phyloP scores from a whole-genome alignment of 1,284 basidiomycete genomes.

The Waitea zeae region DNA sequence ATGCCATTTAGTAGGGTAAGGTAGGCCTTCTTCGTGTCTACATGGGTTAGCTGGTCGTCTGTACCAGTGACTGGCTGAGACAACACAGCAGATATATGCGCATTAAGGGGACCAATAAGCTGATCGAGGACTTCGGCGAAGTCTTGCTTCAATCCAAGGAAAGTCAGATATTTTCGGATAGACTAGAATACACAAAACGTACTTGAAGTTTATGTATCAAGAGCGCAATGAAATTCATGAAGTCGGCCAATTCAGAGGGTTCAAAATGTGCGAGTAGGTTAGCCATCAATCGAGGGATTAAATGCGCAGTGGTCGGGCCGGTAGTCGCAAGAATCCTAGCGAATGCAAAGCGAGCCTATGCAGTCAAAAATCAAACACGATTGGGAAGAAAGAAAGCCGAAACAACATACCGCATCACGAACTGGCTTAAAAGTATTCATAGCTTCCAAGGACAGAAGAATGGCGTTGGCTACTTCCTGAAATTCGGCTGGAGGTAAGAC shows the following conservation, averaged over 20 bases:
- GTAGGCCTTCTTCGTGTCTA: slow-evolving; percentile 86
- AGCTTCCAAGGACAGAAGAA: slow-evolving; percentile 74
- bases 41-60: slow-evolving; percentile 73
- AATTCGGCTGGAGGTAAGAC: slow-evolving; percentile 71
- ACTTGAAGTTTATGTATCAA: slow-evolving; percentile 90
- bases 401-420: slow-evolving; percentile 70
- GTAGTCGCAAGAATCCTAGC: slow-evolving; percentile 85
- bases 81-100: slow-evolving; percentile 72
- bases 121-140: slow-evolving; percentile 82
- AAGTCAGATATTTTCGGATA: neutral
- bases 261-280: slow-evolving; percentile 86
- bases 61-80: slow-evolving; percentile 78
- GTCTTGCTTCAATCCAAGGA: slow-evolving; percentile 18
- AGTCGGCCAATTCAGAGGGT: slow-evolving; percentile 84
- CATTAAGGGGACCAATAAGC: slow-evolving; percentile 73
- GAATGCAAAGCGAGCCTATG: slow-evolving; percentile 86
- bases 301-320: slow-evolving; percentile 66
- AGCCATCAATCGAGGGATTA: slow-evolving; percentile 77
- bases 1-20: slow-evolving; percentile 73
- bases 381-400: slow-evolving; percentile 6
- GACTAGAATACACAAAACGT: slow-evolving; percentile 10
- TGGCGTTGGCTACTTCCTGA: slow-evolving; percentile 75
- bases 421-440: slow-evolving; percentile 84
- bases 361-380: slow-evolving; percentile 1
- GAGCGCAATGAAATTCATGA: slow-evolving; percentile 86